phyloP scores from a whole-genome alignment of 139 green algal genomes.

The Pleodorina starrii region DNA sequence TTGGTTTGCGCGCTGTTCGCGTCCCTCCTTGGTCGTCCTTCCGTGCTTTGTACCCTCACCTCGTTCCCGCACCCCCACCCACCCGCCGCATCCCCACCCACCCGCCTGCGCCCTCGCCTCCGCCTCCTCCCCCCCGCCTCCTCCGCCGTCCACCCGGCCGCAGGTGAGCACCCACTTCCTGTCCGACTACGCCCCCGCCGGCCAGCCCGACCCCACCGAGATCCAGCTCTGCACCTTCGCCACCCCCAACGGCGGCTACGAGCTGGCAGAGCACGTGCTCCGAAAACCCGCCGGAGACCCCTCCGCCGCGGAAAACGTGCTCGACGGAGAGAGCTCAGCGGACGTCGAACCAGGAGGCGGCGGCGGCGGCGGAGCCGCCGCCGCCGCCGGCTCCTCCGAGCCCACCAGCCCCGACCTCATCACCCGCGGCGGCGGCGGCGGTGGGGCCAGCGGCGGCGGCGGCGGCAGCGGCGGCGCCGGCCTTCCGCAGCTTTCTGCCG shows the following conservation, averaged over 20 bases:
- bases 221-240: slow-evolving; percentile 61
- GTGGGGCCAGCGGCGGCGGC: not conserved
- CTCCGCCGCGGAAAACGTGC: not conserved
- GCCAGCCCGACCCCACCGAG: slow-evolving; percentile 21
- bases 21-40: no score
- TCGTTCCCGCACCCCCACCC: not conserved
- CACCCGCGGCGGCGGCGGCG: not conserved
- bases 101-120: no score
- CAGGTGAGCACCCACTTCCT: slow-evolving; percentile 44
- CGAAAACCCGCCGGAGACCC: not conserved
- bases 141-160: no score
- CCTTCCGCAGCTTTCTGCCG: not conserved
- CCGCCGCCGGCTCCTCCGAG: not conserved
- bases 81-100: not conserved
- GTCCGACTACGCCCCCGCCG: not conserved
- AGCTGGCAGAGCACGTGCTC: slow-evolving; percentile 56
- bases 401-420: not conserved
- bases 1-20: no score
- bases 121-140: no score
- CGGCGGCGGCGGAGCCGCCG: not conserved
- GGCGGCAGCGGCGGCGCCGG: not conserved
- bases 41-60: no score
- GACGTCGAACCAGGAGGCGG: not conserved
- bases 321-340: not conserved
- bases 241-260: slow-evolving; percentile 37